phyloP scores from a whole-genome alignment of 805 yeast species.

The Wickerhamiella bombiphila region DNA sequence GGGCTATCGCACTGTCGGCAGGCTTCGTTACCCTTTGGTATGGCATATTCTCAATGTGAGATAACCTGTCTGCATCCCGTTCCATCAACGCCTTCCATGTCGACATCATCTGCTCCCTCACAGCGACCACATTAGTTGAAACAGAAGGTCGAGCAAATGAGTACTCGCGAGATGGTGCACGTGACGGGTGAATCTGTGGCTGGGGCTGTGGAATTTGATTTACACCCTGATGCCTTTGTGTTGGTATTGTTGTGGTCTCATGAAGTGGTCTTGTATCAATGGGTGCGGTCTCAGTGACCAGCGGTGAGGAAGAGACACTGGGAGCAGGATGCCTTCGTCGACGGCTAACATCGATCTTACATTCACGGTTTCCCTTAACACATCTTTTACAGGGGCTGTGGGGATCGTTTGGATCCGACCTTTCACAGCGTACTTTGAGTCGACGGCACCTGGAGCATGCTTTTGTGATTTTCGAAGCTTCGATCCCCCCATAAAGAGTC shows the following conservation, averaged over 20 bases:
- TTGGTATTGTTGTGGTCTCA: neutral
- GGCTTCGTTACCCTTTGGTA: constrained; percentile 12
- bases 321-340: constrained; percentile 34
- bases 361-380: constrained; percentile 41
- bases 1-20: constrained; percentile 30
- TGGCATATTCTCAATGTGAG: constrained; percentile 23
- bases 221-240: neutral
- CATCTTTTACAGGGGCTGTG: constrained; percentile 64
- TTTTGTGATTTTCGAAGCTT: constrained; percentile 1
- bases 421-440: constrained; percentile 72
- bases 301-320: neutral
- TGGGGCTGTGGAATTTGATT: neutral
- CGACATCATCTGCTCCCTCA: constrained; percentile 16
- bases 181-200: neutral
- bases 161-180: neutral
- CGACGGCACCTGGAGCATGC: constrained; percentile 48
- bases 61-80: constrained; percentile 40
- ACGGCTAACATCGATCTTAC: constrained; percentile 41
- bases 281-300: neutral
- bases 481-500: too few relatives aligned
- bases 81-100: constrained; percentile 17
- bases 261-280: neutral
- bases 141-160: neutral
- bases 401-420: constrained; percentile 44
- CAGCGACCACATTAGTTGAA: constrained; percentile 4